A percentile compares a stretch with the other conserved stretches of the same genome.
Conservation (phyloP, 176 grass and related monocot genomes). For the Oryza meridionalis region DNA sequence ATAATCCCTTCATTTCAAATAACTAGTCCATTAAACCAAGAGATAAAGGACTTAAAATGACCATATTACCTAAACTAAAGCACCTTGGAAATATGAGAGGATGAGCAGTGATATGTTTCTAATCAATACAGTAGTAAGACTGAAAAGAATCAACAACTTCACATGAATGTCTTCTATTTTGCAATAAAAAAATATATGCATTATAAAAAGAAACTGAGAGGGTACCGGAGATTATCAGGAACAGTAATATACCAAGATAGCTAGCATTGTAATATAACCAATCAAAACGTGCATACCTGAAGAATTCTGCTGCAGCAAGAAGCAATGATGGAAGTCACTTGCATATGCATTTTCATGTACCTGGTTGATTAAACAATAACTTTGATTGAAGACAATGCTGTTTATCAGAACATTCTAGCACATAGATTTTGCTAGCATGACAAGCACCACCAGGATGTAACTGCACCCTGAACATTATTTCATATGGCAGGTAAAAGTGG, state of each 20-base stretch:
- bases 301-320: conserved; percentile 66
- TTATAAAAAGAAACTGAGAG: background rate
- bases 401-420: conserved; percentile 12
- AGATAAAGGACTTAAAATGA: background rate
- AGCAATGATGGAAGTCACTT: conserved; percentile 96
- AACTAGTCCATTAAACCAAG: too few species aligned
- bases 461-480: background rate
- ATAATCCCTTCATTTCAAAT: too few species aligned
- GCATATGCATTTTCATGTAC: conserved; percentile 96
- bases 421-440: background rate
- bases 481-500: conserved; percentile 7
- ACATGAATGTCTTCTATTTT: background rate
- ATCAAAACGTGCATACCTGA: conserved; percentile 53
- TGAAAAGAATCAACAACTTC: background rate
- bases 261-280: background rate
- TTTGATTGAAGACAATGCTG: conserved; percentile 11
- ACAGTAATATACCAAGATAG: conserved; percentile 2
- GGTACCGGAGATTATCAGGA: background rate
- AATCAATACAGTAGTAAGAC: background rate
- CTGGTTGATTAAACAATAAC: conserved; percentile 45
- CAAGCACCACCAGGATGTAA: conserved; percentile 11
- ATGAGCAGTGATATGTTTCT: background rate
- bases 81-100: background rate
- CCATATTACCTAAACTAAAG: background rate
- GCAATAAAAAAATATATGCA: background rate